Evolutionary conservation across 75 land plant genomes (phyloP), one percentile per base, ranked within the genome.

Genomic region (Sequoiadendron giganteum): DNA sequence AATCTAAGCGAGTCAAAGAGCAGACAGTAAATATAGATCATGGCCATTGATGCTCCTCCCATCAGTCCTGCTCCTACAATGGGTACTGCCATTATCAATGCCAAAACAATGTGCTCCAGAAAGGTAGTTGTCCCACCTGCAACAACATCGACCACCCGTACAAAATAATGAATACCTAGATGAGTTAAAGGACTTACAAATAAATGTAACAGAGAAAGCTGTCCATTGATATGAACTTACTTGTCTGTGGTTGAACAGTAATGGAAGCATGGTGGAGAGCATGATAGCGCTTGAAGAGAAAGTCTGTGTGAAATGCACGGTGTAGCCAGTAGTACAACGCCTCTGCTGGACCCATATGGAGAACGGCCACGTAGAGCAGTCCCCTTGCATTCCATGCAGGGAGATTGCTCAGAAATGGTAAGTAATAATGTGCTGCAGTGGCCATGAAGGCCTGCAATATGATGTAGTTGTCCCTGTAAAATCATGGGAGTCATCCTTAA

Each of bases 391-490:
- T 92, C 94, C 94, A 96, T 0, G 85, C 3, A 25, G 98, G 95
- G 58, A 94, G 75, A 84, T 88, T 61, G 40, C 83, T 48, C 39
- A 91, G 47, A 21, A 65, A 86, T 14, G 95, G 93, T 42, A 94
- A 88, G 84, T 88, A 89, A 48, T 76, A 86, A 43, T 86, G 92
- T 16, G 89, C 94, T 61, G 90, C 70, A 11, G 90, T 42, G 45
- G 91, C 88, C 15, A 93, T 30, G n/a, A 94, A 76, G 78, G 92
- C 92, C 73, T 96, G 95, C 52, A 95, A 87, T 16, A 96, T 89
- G 0, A 95, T 83, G 78, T 87, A 96, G 86, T 96, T 92, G 85
- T 96, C 98, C 91, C 98, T 96, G 94, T 81, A 82, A 82, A 82
- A 18, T 45, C 21, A 82, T 11, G 21, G 30, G 43, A 25, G 19